These are phyloP conservation scores for Silene latifolia DNA, from an alignment of 148 eudicot genomes.

Conservation along the genomic window DNA sequence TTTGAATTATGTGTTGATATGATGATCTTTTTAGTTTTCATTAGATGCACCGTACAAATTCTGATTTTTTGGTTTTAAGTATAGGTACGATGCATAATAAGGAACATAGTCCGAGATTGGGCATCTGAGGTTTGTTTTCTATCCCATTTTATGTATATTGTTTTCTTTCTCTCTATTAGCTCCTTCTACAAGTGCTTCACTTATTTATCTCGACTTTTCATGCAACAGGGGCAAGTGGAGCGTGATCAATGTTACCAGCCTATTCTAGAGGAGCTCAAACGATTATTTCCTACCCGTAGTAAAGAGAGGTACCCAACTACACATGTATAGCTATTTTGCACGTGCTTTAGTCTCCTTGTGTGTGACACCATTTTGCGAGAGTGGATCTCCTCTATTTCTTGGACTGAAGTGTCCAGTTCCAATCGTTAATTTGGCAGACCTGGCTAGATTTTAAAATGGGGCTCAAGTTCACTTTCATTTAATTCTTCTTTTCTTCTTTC, in stretches of 20 bases:
- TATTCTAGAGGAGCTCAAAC: slow-evolving; percentile 78
- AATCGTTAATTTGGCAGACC: background rate
- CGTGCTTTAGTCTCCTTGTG: background rate
- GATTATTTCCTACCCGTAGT: slow-evolving; percentile 55
- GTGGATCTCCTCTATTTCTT: background rate
- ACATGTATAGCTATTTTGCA: background rate
- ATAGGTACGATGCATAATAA: slow-evolving; percentile 89
- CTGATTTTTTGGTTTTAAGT: slow-evolving; percentile 7
- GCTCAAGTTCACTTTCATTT: background rate
- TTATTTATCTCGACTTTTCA: background rate
- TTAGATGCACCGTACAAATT: background rate
- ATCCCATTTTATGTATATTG: slow-evolving; percentile 1
- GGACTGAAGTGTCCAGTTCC: background rate
- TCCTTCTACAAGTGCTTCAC: slow-evolving; percentile 8
- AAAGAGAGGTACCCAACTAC: slow-evolving; percentile 48
- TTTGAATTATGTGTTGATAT: background rate
- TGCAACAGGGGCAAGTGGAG: slow-evolving; percentile 72
- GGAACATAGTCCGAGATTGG: slow-evolving; percentile 98
- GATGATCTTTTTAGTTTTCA: background rate
- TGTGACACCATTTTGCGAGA: background rate
- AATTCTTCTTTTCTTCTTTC: background rate
- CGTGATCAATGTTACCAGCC: slow-evolving; percentile 95
- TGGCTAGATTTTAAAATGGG: background rate
- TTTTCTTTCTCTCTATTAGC: slow-evolving; percentile 8
- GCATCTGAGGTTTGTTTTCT: slow-evolving; percentile 67